Conservation (phyloP, 1,284 basidiomycete species). For the Polyporus tsugae region DNA sequence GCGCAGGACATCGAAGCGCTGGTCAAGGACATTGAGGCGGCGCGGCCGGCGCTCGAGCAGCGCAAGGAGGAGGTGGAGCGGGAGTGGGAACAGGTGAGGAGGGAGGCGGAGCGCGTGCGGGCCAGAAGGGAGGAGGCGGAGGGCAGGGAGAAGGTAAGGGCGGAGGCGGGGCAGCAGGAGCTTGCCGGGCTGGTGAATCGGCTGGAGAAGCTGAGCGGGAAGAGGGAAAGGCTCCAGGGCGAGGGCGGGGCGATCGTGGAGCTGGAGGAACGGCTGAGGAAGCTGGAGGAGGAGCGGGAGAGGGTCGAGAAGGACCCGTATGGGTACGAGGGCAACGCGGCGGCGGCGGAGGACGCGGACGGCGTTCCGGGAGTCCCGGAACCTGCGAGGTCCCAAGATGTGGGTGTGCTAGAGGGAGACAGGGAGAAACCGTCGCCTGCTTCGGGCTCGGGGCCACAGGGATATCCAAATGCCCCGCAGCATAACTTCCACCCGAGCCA, state of each 20-base stretch:
- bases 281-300: constrained; percentile 49
- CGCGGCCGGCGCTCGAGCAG: constrained; percentile 56
- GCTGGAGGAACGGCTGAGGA: constrained; percentile 50
- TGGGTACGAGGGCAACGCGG: constrained; percentile 40
- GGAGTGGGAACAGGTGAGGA: constrained; percentile 52
- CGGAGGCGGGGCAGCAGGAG: constrained; percentile 52
- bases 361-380: constrained; percentile 1
- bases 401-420: constrained; percentile 28
- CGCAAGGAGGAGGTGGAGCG: constrained; percentile 55
- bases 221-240: constrained; percentile 65
- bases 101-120: constrained; percentile 42
- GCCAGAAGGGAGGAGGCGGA: constrained; percentile 48
- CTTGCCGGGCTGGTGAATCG: constrained; percentile 48
- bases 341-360: constrained; percentile 26
- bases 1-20: constrained; percentile 63
- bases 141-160: constrained; percentile 50
- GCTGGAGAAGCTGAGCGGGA: constrained; percentile 62
- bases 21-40: constrained; percentile 58
- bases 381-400: constrained; percentile 24
- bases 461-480: constrained; percentile 24
- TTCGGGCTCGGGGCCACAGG: not conserved
- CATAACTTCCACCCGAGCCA: constrained; percentile 28
- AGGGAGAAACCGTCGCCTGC: constrained; percentile 6
- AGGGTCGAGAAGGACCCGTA: constrained; percentile 47
- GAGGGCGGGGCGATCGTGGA: constrained; percentile 46